phyloP scores from a whole-genome alignment of 192 early-diverging fungal species.

The Coemansia sp. region DNA sequence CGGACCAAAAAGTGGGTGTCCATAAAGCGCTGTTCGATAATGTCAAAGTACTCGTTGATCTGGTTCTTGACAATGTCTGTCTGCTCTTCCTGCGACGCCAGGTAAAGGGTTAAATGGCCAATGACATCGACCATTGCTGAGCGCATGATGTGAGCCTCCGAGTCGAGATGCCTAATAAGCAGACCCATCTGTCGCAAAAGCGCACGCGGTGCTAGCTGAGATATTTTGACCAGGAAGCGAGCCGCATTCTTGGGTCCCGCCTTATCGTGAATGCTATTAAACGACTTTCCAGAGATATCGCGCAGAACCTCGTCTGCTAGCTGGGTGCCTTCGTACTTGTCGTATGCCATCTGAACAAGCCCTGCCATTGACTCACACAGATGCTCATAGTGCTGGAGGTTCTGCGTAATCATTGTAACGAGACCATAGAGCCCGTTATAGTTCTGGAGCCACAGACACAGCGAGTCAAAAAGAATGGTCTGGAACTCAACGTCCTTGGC shows the following conservation, averaged over 20 bases:
- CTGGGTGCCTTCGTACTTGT: constrained; percentile 62
- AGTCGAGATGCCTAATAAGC: constrained; percentile 82
- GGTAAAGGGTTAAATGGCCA: constrained; percentile 76
- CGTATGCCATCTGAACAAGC: constrained; percentile 61
- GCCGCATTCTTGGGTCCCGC: constrained; percentile 81
- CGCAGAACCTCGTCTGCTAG: constrained; percentile 72
- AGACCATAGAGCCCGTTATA: constrained; percentile 77
- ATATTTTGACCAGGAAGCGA: constrained; percentile 76
- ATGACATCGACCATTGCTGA: constrained; percentile 86
- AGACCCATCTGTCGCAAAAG: constrained; percentile 88
- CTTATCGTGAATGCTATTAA: constrained; percentile 66
- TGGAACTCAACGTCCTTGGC: constrained; percentile 64
- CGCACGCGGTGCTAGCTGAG: constrained; percentile 76
- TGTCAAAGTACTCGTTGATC: constrained; percentile 84
- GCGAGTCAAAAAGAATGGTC: constrained; percentile 57
- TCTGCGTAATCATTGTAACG: constrained; percentile 76
- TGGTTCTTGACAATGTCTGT: constrained; percentile 65
- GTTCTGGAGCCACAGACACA: constrained; percentile 74
- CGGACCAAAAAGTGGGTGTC: constrained; percentile 86
- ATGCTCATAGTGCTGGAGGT: constrained; percentile 83
- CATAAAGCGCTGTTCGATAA: constrained; percentile 87
- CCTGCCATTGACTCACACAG: constrained; percentile 80
- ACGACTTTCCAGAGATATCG: constrained; percentile 61
- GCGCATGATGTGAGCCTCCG: constrained; percentile 86
- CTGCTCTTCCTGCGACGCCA: constrained; percentile 70